phyloP scores from a whole-genome alignment of 176 grass and related monocot genomes.

The barley (Hordeum vulgare) region MorexV3_pseudomolecules_assembly NC_058522.1:510751653-510752152 shows the following conservation, averaged over 20 bases:
- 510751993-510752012: conserved; percentile 57
- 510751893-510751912: conserved; percentile 41
- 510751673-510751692: background rate
- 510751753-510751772: conserved; percentile 58
- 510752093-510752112: conserved; percentile 69
- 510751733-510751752: conserved; percentile 47
- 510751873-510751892: conserved; percentile 43
- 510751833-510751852: conserved; percentile 42
- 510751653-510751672: background rate
- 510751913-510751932: conserved; percentile 41
- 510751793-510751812: conserved; percentile 39
- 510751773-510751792: conserved; percentile 42
- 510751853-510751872: conserved; percentile 31
- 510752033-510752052: conserved; percentile 79
- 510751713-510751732: background rate
- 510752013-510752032: conserved; percentile 46
- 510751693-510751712: background rate
- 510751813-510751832: conserved; percentile 50
- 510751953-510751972: conserved; percentile 52
- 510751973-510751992: conserved; percentile 78
- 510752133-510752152: background rate
- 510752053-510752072: conserved; percentile 92
- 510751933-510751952: conserved; percentile 53
- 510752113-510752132: conserved; percentile 8
- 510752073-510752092: conserved; percentile 98